These are phyloP conservation scores for Sarocladium brachiariae DNA, from an alignment of 2,329 filamentous ascomycete species.

Conservation along the genomic window DNA sequence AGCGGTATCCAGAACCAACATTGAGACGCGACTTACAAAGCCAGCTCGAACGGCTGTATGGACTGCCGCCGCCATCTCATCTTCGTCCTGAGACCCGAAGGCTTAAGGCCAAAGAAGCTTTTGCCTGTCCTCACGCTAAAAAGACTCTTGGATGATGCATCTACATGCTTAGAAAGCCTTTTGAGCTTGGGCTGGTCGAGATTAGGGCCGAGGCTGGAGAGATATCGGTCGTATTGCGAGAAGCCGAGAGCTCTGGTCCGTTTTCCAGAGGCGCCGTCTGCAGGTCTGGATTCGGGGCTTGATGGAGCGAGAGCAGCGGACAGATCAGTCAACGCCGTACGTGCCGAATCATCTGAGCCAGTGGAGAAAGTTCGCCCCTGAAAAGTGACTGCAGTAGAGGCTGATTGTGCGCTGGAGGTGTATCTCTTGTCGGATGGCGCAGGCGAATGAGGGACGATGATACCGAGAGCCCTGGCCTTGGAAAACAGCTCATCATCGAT, in stretches of 20 bases:
- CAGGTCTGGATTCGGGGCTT: constrained; percentile 14
- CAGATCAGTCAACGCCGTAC: constrained; percentile 34
- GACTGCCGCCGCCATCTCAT: constrained; percentile 36
- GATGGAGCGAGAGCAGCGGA: constrained; percentile 31
- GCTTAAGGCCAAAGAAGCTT: constrained; percentile 37
- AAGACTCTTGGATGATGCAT: constrained; percentile 30
- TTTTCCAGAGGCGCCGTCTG: constrained; percentile 16
- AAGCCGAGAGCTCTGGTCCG: constrained; percentile 37
- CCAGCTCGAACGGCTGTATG: constrained; percentile 23
- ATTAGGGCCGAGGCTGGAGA: constrained; percentile 37
- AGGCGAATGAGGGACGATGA: constrained; percentile 19
- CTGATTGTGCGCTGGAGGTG: constrained; percentile 34
- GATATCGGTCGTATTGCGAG: constrained; percentile 44
- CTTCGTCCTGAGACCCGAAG: constrained; percentile 33
- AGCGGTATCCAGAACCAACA: neutral
- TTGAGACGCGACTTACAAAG: constrained; percentile 22
- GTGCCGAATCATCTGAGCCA: constrained; percentile 33
- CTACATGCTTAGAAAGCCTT: constrained; percentile 23
- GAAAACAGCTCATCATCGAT: constrained; percentile 30
- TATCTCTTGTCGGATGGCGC: constrained; percentile 26
- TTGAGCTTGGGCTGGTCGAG: constrained; percentile 35
- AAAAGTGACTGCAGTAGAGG: constrained; percentile 31
- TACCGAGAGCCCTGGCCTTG: constrained; percentile 29
- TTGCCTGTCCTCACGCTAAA: constrained; percentile 38
- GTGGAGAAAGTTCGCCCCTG: constrained; percentile 40